Evolutionary conservation across 2,329 filamentous ascomycete genomes (phyloP), one percentile per base, ranked within the genome.

Genomic region (Graphiopsis chlorocephala): DNA sequence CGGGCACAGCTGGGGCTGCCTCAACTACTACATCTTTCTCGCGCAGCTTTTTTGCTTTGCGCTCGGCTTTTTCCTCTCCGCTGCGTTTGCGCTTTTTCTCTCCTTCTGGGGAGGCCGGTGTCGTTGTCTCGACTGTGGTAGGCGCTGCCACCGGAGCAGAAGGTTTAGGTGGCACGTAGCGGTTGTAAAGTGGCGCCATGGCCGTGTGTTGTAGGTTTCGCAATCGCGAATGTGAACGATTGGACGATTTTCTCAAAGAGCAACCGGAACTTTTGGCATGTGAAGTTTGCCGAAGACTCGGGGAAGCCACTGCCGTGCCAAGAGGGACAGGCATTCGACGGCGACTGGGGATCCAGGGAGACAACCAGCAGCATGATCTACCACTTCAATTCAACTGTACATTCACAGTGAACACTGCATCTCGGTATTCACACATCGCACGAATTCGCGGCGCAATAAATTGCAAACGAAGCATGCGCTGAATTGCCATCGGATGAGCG

Each of bases 131-230:
- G 48, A 42, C 17, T 52, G 55, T 28, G 20, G 17, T 50, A 20
- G 47, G 28, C 25, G 31, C 25, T 38, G 58, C 38, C n/a, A 28
- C 62, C 6, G 29, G 29, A 31, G 60, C 60, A 26, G 23, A 31
- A 7, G 71, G 56, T 57, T 73, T 77, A 4, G 79, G 77, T 61
- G 82, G 80, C 48, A 79, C 79, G 69, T 83, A 82, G 61, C 80
- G 78, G 31, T 78, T 75, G 68, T 83, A 81, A 38, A 83, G 77
- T 56, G 78, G 76, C 61, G 76, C 68, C 78, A 65, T 58, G 62
- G 42, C 47, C 60, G 25, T 23, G 33, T 80, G 76, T 82, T 58
- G 50, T 58, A 26, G n/a, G 14, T 23, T 31, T 58, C 65, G 52
- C 55, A 63, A 66, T 47, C 48, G 55, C 55, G 59, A 64, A 50